Evolutionary conservation across 768 basidiomycete species (phyloP).

Genomic region (Macrocybe gigantea): DNA sequence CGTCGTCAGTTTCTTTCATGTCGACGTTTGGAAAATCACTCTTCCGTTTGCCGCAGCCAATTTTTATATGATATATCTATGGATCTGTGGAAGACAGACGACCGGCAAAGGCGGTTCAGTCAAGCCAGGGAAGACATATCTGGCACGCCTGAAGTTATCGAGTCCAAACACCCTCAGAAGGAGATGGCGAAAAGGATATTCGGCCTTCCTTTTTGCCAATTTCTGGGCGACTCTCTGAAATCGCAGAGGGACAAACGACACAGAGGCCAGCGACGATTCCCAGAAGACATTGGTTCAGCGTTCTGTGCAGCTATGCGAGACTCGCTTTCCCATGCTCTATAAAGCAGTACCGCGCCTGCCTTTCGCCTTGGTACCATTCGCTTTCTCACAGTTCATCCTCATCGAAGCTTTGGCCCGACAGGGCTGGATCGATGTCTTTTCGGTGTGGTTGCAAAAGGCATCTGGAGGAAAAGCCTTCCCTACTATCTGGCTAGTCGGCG

Average conservation of each 20-base stretch:
- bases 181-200: too few species aligned
- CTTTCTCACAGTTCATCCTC: slow-evolving; percentile 92
- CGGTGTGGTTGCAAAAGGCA: slow-evolving; percentile 52
- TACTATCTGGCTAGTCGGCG: slow-evolving; percentile 62
- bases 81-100: slow-evolving; percentile 29
- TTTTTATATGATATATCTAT: slow-evolving; percentile 59
- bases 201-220: too few species aligned
- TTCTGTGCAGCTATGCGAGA: slow-evolving; percentile 5
- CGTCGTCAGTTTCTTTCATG: slow-evolving; percentile 65
- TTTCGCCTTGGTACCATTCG: slow-evolving; percentile 81
- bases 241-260: too few species aligned
- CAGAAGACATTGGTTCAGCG: slow-evolving; percentile 1
- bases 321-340: slow-evolving; percentile 64
- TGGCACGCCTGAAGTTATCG: too few species aligned
- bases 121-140: too few species aligned
- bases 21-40: slow-evolving; percentile 82
- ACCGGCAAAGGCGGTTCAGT: too few species aligned
- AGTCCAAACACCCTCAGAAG: too few species aligned
- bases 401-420: slow-evolving; percentile 77
- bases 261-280: too few species aligned
- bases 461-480: slow-evolving; percentile 36
- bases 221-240: too few species aligned
- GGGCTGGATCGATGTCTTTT: slow-evolving; percentile 88
- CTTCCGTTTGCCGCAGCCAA: slow-evolving; percentile 76
- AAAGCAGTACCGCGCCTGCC: slow-evolving; percentile 67